phyloP scores from a whole-genome alignment of 225 moss, liverwort and hornwort species.

The Sphagnum tenellum region DNA sequence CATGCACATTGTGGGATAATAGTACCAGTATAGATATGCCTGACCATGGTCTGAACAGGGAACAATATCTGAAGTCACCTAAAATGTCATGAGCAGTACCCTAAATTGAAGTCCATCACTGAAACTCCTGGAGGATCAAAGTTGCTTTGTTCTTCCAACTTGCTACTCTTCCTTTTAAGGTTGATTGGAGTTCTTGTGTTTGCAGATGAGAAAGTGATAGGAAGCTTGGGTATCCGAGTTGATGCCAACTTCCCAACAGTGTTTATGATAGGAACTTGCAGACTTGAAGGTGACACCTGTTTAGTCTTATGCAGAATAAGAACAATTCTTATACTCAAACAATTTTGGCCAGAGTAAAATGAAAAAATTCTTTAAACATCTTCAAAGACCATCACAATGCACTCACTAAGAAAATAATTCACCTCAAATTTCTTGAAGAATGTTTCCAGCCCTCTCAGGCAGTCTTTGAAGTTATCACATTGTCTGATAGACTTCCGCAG shows the following conservation, averaged over 20 bases:
- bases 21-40: too few species aligned
- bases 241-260: conserved; percentile 20
- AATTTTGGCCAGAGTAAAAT: neutral
- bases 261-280: conserved; percentile 11
- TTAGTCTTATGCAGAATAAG: conserved; percentile 2
- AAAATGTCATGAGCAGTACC: conserved; percentile 5
- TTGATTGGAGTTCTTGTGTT: neutral
- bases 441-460: conserved; percentile 35
- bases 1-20: too few species aligned
- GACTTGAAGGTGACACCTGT: conserved; percentile 8
- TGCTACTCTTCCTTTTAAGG: conserved; percentile 14
- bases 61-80: too few species aligned
- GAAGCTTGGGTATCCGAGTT: conserved; percentile 17
- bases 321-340: neutral
- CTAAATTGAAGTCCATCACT: conserved; percentile 5
- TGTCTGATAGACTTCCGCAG: conserved; percentile 55
- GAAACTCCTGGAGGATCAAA: conserved; percentile 3
- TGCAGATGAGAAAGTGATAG: conserved; percentile 9
- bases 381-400: too few species aligned
- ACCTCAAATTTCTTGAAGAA: conserved; percentile 61
- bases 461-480: conserved; percentile 39
- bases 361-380: neutral
- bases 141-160: neutral
- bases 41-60: too few species aligned
- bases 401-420: neutral